phyloP scores from a whole-genome alignment of 1,284 basidiomycete genomes.

The Boletus semigastroideus region DNA sequence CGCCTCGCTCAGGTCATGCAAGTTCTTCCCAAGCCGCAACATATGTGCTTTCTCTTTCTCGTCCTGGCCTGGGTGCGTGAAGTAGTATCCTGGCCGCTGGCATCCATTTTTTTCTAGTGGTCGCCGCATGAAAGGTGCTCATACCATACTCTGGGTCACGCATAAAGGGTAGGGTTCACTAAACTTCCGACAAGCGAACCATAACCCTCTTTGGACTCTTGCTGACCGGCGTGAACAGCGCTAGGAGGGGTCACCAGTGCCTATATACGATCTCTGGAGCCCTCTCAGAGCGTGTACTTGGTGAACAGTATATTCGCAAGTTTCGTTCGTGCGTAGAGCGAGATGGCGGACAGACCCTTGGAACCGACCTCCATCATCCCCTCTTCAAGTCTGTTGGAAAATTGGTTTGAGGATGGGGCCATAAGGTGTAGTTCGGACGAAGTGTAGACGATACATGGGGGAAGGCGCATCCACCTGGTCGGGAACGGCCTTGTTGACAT shows the following conservation, averaged over 20 bases:
- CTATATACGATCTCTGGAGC: slow-evolving; percentile 35
- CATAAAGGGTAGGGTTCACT: slow-evolving; percentile 38
- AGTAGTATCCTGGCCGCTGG: slow-evolving; percentile 37
- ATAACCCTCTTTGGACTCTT: slow-evolving; percentile 42
- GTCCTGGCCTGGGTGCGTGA: slow-evolving; percentile 36
- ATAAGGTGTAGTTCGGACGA: slow-evolving; percentile 42
- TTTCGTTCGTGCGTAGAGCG: slow-evolving; percentile 1
- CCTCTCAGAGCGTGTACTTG: slow-evolving; percentile 38
- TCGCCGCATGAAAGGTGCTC: slow-evolving; percentile 38
- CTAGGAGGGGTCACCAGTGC: slow-evolving; percentile 42
- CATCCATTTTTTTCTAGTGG: slow-evolving; percentile 30
- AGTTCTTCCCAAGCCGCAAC: slow-evolving; percentile 36
- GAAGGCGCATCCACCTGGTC: slow-evolving; percentile 32
- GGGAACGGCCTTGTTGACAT: slow-evolving; percentile 34
- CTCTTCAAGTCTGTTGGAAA: background rate
- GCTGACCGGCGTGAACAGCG: slow-evolving; percentile 44
- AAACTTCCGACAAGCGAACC: slow-evolving; percentile 36
- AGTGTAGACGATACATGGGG: slow-evolving; percentile 44
- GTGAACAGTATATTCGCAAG: slow-evolving; percentile 37
- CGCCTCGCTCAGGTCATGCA: slow-evolving; percentile 35
- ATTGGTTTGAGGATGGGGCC: slow-evolving; percentile 27
- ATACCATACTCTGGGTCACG: slow-evolving; percentile 38
- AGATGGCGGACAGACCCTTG: background rate
- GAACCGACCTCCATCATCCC: background rate
- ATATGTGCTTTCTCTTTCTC: slow-evolving; percentile 40